Evolutionary conservation across 148 eudicot genomes (phyloP).

Genomic region (Hydrangea macrophylla): DNA sequence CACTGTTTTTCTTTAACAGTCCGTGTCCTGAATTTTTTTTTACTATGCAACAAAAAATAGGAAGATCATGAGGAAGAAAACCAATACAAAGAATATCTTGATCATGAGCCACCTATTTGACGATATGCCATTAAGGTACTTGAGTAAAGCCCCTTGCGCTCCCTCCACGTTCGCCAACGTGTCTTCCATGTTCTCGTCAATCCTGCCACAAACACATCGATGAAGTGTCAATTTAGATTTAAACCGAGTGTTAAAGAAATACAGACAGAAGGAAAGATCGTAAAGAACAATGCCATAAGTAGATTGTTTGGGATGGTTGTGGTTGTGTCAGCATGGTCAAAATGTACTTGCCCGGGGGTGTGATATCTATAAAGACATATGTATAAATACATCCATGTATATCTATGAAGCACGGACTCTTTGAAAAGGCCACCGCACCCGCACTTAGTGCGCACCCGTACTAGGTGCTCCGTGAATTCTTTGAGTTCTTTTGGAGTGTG

Average conservation of each 20-base stretch:
- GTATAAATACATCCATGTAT: too few species aligned
- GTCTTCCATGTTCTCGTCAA: conserved; percentile 73
- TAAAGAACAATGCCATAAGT: background rate
- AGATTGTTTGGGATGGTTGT: background rate
- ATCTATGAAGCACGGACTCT: too few species aligned
- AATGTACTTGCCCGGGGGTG: too few species aligned
- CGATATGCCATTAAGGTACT: conserved; percentile 67
- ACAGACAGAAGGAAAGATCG: background rate
- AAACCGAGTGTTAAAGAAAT: too few species aligned
- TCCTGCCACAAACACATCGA: conserved; percentile 30
- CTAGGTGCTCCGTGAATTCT: too few species aligned
- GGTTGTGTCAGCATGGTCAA: too few species aligned
- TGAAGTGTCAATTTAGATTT: too few species aligned
- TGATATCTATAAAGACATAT: too few species aligned
- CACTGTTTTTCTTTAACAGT: background rate
- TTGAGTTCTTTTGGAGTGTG: too few species aligned
- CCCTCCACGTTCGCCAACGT: conserved; percentile 66
- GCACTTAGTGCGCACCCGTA: too few species aligned
- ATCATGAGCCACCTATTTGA: conserved; percentile 81
- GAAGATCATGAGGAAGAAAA: conserved; percentile 66
- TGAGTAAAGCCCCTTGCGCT: conserved; percentile 57
- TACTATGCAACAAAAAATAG: conserved; percentile 62
- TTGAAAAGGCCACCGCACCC: too few species aligned
- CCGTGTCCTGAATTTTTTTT: background rate
- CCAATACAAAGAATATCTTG: conserved; percentile 67